A percentile compares a stretch with the other conserved stretches of the same genome.
Evolutionary conservation across 2,329 filamentous ascomycete species (phyloP).

Genomic region (Didymella arachidicola): DNA sequence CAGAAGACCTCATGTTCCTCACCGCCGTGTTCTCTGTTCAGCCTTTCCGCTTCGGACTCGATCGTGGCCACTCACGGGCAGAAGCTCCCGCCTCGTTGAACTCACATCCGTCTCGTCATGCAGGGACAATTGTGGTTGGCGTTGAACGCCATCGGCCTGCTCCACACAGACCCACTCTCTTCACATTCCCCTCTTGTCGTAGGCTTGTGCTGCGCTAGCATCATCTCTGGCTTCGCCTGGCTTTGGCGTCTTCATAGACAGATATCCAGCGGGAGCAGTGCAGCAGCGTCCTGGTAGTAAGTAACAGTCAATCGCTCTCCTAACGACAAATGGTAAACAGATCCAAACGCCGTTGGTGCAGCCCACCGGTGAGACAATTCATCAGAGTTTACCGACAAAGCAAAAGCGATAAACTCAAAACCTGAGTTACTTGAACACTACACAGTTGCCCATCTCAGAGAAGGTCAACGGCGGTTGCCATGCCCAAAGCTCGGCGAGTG

Average conservation of each 20-base stretch:
- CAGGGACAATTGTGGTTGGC: constrained; percentile 20
- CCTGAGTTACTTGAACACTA: constrained; percentile 2
- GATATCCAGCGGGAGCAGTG: constrained; percentile 10
- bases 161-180: constrained; percentile 13
- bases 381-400: not conserved
- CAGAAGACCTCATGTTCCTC: constrained; percentile 13
- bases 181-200: constrained; percentile 18
- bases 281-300: constrained; percentile 5
- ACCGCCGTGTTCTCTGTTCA: constrained; percentile 18
- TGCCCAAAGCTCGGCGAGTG: constrained; percentile 10
- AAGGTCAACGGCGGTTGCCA: constrained; percentile 15
- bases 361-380: not conserved
- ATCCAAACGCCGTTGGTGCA: constrained; percentile 4
- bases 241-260: constrained; percentile 13
- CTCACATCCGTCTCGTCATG: constrained; percentile 18
- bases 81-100: constrained; percentile 8
- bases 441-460: constrained; percentile 1
- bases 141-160: constrained; percentile 15
- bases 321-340: constrained; percentile 16
- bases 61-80: constrained; percentile 14
- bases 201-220: constrained; percentile 13
- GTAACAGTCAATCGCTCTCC: constrained; percentile 10
- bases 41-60: constrained; percentile 3
- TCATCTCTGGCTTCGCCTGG: constrained; percentile 6
- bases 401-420: constrained; percentile 5